phyloP scores from a whole-genome alignment of 352 stramenopile species.

The Peronospora destructor region DNA sequence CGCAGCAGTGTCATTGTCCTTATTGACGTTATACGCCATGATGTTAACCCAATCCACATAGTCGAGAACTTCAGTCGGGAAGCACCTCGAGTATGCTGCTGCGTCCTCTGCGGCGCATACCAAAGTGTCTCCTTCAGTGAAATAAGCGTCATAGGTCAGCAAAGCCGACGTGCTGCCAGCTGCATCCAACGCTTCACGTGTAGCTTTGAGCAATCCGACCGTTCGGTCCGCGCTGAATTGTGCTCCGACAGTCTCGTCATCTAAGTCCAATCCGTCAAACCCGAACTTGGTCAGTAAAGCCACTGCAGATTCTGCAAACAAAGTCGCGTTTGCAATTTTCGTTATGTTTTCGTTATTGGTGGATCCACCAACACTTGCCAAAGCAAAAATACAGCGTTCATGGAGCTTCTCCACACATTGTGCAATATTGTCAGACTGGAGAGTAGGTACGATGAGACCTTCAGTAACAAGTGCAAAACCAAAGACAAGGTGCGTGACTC shows the following conservation, averaged over 20 bases:
- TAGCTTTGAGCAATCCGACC: slow-evolving; percentile 42
- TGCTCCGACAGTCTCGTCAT: slow-evolving; percentile 63
- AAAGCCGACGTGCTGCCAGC: slow-evolving; percentile 28
- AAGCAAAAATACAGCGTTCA: slow-evolving; percentile 47
- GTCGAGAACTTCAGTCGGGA: slow-evolving; percentile 39
- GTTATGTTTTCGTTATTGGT: slow-evolving; percentile 68
- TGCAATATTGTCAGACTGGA: slow-evolving; percentile 49
- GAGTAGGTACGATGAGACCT: slow-evolving; percentile 41
- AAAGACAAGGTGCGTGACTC: slow-evolving; percentile 71
- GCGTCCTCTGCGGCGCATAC: slow-evolving; percentile 39
- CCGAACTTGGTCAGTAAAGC: slow-evolving; percentile 51
- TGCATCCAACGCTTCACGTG: slow-evolving; percentile 34
- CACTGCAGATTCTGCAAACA: slow-evolving; percentile 47
- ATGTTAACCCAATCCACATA: slow-evolving; percentile 78
- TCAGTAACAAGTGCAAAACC: slow-evolving; percentile 63
- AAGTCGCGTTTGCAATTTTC: slow-evolving; percentile 28
- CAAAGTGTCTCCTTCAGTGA: slow-evolving; percentile 49
- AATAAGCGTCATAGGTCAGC: slow-evolving; percentile 71
- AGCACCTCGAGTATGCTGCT: slow-evolving; percentile 52
- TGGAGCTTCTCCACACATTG: slow-evolving; percentile 53
- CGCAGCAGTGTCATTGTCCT: slow-evolving; percentile 34
- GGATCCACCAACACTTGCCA: slow-evolving; percentile 62
- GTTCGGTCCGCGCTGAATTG: slow-evolving; percentile 49
- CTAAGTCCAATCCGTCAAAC: slow-evolving; percentile 67
- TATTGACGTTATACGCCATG: slow-evolving; percentile 77